phyloP scores from a whole-genome alignment of 768 basidiomycete species.

The Kwoniella pini region DNA sequence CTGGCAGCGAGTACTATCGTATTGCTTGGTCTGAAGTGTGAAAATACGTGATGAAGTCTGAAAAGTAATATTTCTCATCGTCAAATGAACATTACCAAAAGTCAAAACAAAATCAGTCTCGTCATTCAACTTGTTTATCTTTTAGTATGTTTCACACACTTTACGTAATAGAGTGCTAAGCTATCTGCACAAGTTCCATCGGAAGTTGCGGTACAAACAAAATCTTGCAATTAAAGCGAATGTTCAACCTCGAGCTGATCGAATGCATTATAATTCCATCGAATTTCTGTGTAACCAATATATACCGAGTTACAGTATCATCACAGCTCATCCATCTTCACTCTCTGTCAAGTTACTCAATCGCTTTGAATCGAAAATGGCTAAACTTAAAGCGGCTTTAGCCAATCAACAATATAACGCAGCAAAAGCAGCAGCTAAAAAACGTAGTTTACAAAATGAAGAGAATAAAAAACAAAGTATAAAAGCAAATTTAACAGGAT shows the following conservation, averaged over 20 bases:
- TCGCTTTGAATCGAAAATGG: slow-evolving; percentile 1
- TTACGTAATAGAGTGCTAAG: neutral
- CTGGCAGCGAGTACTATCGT: too few species aligned
- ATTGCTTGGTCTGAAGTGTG: too few species aligned
- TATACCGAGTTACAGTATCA: too few species aligned
- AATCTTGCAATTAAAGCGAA: neutral
- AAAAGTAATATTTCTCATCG: too few species aligned
- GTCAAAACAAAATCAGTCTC: slow-evolving; percentile 16
- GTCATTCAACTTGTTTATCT: slow-evolving; percentile 8
- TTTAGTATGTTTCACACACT: neutral
- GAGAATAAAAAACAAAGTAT: slow-evolving; percentile 24
- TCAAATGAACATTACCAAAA: neutral
- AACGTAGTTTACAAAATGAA: slow-evolving; percentile 9
- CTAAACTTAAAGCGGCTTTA: slow-evolving; percentile 26
- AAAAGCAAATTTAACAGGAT: slow-evolving; percentile 19
- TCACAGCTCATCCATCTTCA: too few species aligned
- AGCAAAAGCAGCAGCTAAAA: slow-evolving; percentile 18
- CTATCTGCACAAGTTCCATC: neutral
- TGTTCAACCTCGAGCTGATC: too few species aligned
- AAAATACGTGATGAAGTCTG: too few species aligned
- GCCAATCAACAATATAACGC: slow-evolving; percentile 22
- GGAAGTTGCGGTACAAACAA: neutral
- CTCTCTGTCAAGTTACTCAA: too few species aligned
- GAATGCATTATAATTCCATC: too few species aligned
- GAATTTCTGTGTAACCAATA: too few species aligned